Evolutionary conservation across 305 asterid genomes (phyloP).

Genomic region (Fraxinus greggii): DNA sequence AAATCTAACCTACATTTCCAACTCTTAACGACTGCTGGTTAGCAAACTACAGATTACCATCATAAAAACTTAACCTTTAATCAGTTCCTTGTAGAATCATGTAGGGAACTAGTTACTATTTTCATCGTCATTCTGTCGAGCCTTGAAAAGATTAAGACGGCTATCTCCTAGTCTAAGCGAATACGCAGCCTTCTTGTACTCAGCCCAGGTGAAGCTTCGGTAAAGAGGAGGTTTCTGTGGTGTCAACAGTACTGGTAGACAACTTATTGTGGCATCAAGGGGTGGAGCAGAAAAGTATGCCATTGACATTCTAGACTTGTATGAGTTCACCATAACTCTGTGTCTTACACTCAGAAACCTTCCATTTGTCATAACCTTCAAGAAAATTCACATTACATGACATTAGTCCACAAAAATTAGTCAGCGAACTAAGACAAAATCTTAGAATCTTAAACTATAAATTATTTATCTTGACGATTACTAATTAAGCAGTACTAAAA

Average conservation of each 20-base stretch:
- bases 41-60: neutral
- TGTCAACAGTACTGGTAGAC: slow-evolving; percentile 35
- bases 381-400: neutral
- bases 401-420: neutral
- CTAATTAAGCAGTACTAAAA: neutral
- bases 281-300: slow-evolving; percentile 66
- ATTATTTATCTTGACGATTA: neutral
- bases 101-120: neutral
- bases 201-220: slow-evolving; percentile 54
- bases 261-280: slow-evolving; percentile 32
- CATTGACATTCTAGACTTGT: slow-evolving; percentile 50
- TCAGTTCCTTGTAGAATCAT: neutral
- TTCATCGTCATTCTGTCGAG: neutral
- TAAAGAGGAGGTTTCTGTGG: slow-evolving; percentile 36
- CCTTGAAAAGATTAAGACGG: slow-evolving; percentile 43
- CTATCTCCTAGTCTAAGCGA: slow-evolving; percentile 41
- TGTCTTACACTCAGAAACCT: slow-evolving; percentile 62
- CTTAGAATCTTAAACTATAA: neutral
- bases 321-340: slow-evolving; percentile 47
- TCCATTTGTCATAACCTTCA: slow-evolving; percentile 66
- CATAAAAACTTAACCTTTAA: neutral
- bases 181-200: slow-evolving; percentile 52
- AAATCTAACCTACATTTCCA: neutral
- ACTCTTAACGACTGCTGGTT: neutral
- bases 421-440: neutral